phyloP scores from a whole-genome alignment of 768 basidiomycete species.

The Leucogyrophana mollusca region DNA sequence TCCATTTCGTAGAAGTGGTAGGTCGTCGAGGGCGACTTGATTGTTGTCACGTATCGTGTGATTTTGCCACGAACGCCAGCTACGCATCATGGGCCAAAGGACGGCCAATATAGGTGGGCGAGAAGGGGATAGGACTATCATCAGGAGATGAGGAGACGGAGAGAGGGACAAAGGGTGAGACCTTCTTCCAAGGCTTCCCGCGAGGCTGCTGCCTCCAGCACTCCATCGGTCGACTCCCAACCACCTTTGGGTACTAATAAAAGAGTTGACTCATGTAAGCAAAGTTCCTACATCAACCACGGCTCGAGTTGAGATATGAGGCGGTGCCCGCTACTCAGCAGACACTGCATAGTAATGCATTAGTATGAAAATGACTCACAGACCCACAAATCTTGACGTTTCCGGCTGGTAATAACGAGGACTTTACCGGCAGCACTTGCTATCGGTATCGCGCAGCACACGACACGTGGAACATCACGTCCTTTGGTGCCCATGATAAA shows the following conservation, averaged over 20 bases:
- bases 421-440: constrained; percentile 71
- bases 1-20: constrained; percentile 93
- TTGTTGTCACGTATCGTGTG: constrained; percentile 82
- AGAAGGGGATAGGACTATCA: constrained; percentile 45
- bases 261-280: not conserved
- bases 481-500: constrained; percentile 61
- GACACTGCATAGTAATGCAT: constrained; percentile 7
- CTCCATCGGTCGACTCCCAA: constrained; percentile 80
- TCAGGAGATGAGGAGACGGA: constrained; percentile 73
- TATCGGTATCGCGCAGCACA: constrained; percentile 90
- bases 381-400: constrained; percentile 79
- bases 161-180: constrained; percentile 81
- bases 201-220: constrained; percentile 83
- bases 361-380: constrained; percentile 63
- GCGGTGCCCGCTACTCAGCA: constrained; percentile 3
- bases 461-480: constrained; percentile 77
- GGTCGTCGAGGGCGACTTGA: constrained; percentile 72
- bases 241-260: constrained; percentile 86
- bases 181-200: constrained; percentile 96
- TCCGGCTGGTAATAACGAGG: constrained; percentile 82
- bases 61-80: constrained; percentile 88
- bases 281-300: constrained; percentile 7
- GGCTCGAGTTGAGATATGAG: not conserved
- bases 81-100: constrained; percentile 35
- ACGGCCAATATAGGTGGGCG: constrained; percentile 25